Conservation (phyloP, 1,139 yeast species). For the Candida albicans region DNA sequence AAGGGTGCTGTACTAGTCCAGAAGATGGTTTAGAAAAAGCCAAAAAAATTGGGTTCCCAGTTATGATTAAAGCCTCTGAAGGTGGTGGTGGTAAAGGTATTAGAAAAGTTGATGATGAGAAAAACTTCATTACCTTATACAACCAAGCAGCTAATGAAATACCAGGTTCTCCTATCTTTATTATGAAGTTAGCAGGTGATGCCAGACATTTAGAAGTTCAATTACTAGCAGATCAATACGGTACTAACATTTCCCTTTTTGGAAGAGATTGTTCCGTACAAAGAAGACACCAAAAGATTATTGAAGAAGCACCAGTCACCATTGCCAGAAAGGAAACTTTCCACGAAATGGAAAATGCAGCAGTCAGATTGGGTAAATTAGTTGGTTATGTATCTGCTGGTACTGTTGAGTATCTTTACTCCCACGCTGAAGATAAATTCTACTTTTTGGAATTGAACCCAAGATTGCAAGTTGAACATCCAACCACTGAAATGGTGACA, state of each 20-base stretch:
- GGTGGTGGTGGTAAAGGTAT: constrained; percentile 99
- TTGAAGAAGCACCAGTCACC: constrained; percentile 96
- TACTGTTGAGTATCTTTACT: constrained; percentile 95
- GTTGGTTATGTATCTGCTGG: constrained; percentile 99
- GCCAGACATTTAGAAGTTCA: constrained; percentile 97
- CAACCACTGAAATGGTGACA: constrained; percentile 98
- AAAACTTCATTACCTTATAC: constrained; percentile 67
- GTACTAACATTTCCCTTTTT: constrained; percentile 87
- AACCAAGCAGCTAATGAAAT: constrained; percentile 92
- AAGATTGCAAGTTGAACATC: constrained; percentile 98
- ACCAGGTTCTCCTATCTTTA: constrained; percentile 94
- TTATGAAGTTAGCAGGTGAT: constrained; percentile 91
- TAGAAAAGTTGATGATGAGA: constrained; percentile 82
- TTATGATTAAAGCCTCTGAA: constrained; percentile 95
- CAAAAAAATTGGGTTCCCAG: constrained; percentile 86
- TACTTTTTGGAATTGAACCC: constrained; percentile 96
- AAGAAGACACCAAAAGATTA: constrained; percentile 95
- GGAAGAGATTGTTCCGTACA: constrained; percentile 98
- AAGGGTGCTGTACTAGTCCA: constrained; percentile 85
- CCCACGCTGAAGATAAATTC: constrained; percentile 90
- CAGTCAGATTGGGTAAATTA: constrained; percentile 91
- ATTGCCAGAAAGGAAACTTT: constrained; percentile 87
- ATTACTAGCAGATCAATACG: constrained; percentile 91
- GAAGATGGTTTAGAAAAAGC: constrained; percentile 89
- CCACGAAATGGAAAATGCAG: constrained; percentile 91